These are phyloP conservation scores for Pelargonium myrrhifolium DNA, from an alignment of 441 rosid species.

Conservation along the genomic window DNA sequence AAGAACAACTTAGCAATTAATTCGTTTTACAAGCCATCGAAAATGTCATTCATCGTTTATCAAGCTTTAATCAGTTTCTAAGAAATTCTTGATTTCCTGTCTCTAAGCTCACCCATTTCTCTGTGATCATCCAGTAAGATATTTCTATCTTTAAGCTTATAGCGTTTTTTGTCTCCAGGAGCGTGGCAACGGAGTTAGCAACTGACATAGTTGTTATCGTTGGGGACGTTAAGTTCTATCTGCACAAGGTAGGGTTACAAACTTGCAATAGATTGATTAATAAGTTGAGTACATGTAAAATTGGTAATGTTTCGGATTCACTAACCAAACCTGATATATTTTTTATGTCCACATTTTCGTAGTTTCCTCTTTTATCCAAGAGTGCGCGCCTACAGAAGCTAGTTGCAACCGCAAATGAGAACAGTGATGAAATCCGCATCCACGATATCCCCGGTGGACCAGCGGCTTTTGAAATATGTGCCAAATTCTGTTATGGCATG, in stretches of 20 bases:
- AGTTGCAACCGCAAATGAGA: constrained; percentile 42
- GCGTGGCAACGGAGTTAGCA: constrained; percentile 64
- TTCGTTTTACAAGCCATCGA: no score
- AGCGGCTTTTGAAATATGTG: constrained; percentile 85
- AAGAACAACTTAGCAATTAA: no score
- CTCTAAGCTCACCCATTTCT: no score
- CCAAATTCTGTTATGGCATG: constrained; percentile 95
- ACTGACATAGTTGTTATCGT: constrained; percentile 65
- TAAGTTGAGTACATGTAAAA: no score
- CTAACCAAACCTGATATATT: neutral
- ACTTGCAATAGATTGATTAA: no score
- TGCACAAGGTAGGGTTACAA: constrained; percentile 59
- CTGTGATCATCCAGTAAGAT: no score
- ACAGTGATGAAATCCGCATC: constrained; percentile 46
- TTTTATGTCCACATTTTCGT: constrained; percentile 23
- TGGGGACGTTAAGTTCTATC: constrained; percentile 70
- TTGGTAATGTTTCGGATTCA: no score
- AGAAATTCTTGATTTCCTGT: no score
- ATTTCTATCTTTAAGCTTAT: neutral
- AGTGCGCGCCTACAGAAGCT: constrained; percentile 65
- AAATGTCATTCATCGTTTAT: no score
- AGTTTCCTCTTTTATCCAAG: constrained; percentile 94
- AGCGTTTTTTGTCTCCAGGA: constrained; percentile 44
- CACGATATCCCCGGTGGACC: constrained; percentile 82
- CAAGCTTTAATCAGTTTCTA: no score